Base-by-base conservation (phyloP, 345 rosid genomes). In the Populus davidiana region DNA sequence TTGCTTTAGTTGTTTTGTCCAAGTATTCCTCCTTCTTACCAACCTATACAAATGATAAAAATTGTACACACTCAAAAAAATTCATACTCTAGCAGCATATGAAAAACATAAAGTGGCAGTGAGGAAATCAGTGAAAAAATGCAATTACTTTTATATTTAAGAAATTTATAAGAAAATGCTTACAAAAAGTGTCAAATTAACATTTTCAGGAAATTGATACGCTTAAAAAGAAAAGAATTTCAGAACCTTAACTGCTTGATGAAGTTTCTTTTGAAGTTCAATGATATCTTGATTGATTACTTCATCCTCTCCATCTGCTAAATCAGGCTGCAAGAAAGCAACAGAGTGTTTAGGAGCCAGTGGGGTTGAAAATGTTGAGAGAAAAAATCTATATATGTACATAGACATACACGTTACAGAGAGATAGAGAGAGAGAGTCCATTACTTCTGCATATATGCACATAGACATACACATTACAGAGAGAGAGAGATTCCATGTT, bases 281-380 rank as follows among this genome's bases (percentile, higher is more conserved):
- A 70, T 77, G 31, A 87, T 82, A 31, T 87, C 89, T 72, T 83
- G 81, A 79, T 49, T 73, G 65, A 89, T 77, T 18, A 80, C 71
- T 66, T 84, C 90, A 76, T 80, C 89, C 77, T 89, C 92, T 64
- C 87, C 86, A 81, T 89, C 89, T 44, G 86, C 85, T 68, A 89
- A 85, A 86, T 86, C 90, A 83, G 92, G 92, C 92, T 89, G 83
- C 81, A 49, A 77, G 54, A 67, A 44, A 41, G 72, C 74, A 81
- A 27, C 76, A 70, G 75, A 35, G 44, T 7, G 36, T 17, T 41
- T 63, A 2, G 56, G 18, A 38, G 8, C 64, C 36, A 16, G 61
- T 67, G 5, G 23, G 52, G 13, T 38, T 13, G 27, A 27, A 27
- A 27, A 27, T 27, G 27, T 27, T 27, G 27, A 27, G 27, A 27